Percentiles rank a stretch among this genome's conserved stretches.
phyloP scores from a whole-genome alignment of 2,329 filamentous ascomycete species.

The Xylariaceae sp. region DNA sequence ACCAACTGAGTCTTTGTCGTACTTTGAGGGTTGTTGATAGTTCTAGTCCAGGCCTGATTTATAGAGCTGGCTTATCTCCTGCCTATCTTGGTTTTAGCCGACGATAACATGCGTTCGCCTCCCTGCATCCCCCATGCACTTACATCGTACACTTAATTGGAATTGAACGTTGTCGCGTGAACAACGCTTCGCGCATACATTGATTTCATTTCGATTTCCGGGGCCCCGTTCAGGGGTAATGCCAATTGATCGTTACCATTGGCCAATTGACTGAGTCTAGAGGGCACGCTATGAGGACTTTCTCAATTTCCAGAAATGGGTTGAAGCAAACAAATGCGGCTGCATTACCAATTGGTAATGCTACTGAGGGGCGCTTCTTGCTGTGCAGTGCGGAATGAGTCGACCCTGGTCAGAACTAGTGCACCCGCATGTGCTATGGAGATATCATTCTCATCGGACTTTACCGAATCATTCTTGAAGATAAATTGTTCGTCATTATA shows the following conservation, averaged over 20 bases:
- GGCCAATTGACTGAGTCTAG: conserved; percentile 2
- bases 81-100: conserved; percentile 32
- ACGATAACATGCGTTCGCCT: conserved; percentile 19
- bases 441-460: not conserved
- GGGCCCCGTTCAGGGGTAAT: conserved; percentile 5
- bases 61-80: conserved; percentile 50
- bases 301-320: conserved; percentile 11
- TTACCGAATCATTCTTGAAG: not conserved
- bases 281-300: not conserved
- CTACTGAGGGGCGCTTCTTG: not conserved
- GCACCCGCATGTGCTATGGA: too few relatives aligned
- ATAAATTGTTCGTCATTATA: not conserved
- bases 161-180: conserved; percentile 11
- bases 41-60: conserved; percentile 2
- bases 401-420: too few relatives aligned
- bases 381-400: too few relatives aligned
- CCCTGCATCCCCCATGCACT: conserved; percentile 6
- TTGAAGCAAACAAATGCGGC: conserved; percentile 20
- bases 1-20: conserved; percentile 35
- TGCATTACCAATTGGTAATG: conserved; percentile 24
- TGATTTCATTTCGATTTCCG: conserved; percentile 23
- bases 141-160: conserved; percentile 10
- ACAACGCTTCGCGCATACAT: too few relatives aligned
- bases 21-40: not conserved
- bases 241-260: conserved; percentile 11